Evolutionary conservation across 169 alveolate genomes (phyloP), one percentile per base, ranked within the genome.

Genomic region (Theileria annulata): DNA sequence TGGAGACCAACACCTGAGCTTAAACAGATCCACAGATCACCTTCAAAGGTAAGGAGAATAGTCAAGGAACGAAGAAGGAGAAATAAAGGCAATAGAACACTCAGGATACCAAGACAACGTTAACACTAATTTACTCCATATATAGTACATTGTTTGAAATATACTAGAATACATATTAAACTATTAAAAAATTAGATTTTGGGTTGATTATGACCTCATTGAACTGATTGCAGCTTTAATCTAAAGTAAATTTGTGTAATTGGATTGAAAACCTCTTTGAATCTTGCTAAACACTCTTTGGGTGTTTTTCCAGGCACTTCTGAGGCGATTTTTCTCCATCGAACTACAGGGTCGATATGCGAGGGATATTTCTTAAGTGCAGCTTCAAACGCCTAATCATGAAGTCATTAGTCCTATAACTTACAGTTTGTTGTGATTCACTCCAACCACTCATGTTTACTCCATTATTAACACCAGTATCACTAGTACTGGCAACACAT

Each of bases 291-390:
- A 67, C 94, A 89, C 77, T 89, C 92, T 80, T 82, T 78, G 19
- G 92, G 81, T 27, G 87, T 77, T 67, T 89, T 89, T 21, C 92
- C 94, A 71, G 75, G 86, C 4, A 89, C 93, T 37, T 81, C 79
- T 28, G 93, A 77, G n/a, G 96, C 87, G 66, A 93, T 93, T 82
- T 85, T 80, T 48, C 88, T 80, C 96, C 96, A 93, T 77, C 96
- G 76, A 17, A 72, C 77, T 80, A 88, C 91, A 51, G 88, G 92
- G 33, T 88, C 77, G 28, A 92, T 80, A 25, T 94, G 80, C 17
- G 96, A 86, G 21, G 91, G 94, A 77, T 93, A 86, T 77, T 76
- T 77, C 74, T 82, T 88, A 37, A 93, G 62, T 27, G 95, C 94
- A 30, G 67, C 82, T 85, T 93, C 96, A 31, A 93, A 79, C 60